Conservation (phyloP, 768 basidiomycete species). For the Rhodotorula taiwanensis region DNA sequence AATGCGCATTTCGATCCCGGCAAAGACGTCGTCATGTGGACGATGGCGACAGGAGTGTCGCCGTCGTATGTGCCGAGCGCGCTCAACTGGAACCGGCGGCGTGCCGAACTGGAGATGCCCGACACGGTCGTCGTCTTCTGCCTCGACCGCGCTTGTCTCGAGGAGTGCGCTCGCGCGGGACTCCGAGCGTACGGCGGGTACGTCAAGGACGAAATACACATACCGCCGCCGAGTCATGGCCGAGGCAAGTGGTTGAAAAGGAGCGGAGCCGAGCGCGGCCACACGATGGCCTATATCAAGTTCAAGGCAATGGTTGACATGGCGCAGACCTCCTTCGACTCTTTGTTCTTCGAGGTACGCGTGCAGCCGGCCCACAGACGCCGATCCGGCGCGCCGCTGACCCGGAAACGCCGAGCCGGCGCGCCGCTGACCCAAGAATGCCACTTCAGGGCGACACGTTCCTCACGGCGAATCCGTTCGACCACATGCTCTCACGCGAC, state of each 20-base stretch:
- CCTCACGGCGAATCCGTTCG: slow-evolving; percentile 1
- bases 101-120: slow-evolving; percentile 4
- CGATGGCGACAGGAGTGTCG: not conserved
- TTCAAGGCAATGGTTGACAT: slow-evolving; percentile 12
- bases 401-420: no score
- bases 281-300: slow-evolving; percentile 5
- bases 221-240: not conserved
- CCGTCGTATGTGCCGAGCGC: slow-evolving; percentile 2
- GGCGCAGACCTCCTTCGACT: slow-evolving; percentile 3
- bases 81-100: slow-evolving; percentile 9
- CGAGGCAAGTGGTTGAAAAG: not conserved
- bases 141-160: slow-evolving; percentile 1
- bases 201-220: not conserved
- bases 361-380: no score
- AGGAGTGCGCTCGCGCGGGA: not conserved
- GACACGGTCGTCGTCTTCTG: slow-evolving; percentile 8
- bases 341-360: slow-evolving; percentile 13
- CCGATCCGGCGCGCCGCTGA: no score
- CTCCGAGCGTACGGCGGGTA: slow-evolving; percentile 4
- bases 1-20: no score
- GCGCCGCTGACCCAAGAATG: not conserved
- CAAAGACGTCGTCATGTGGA: not conserved
- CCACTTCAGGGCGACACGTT: not conserved
- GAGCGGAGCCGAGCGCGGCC: not conserved
- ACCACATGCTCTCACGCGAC: slow-evolving; percentile 2